Evolutionary conservation across 2,329 filamentous ascomycete genomes (phyloP), one percentile per base, ranked within the genome.

Genomic region (Aureobasidium lini): DNA sequence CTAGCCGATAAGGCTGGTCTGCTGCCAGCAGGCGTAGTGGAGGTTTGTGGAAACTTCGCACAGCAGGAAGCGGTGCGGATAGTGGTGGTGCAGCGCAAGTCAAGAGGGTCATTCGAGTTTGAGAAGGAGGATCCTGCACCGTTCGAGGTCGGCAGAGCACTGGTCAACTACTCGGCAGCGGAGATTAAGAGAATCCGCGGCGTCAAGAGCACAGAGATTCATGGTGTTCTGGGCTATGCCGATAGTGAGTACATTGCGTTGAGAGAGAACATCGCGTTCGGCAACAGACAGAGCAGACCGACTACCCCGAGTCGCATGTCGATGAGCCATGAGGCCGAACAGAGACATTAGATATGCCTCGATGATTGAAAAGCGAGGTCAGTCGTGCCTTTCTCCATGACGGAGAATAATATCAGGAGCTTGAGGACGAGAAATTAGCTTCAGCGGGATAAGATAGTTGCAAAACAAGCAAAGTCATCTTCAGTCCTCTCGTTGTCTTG

Each of bases 201-300:
- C 1, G 79, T 88, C 64, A 85, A 88, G 70, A 96, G 91, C 69
- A 83, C 80, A 6, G 88, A 96, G 70, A 96, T 99, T 63, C 80
- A 85, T 49, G 80, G 81, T 9, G 77, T 94, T 46, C 76, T 99
- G 34, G 94, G 93, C 3, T 99, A 96, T 74, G 90, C 90, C 18
- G 92, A 96, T 71, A 95, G 88, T 68, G 91, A 97, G 74, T 96
- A 97, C 74, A 88, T 97, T 42, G 92, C 91, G 9, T 79, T 94
- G 68, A 80, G 91, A 63, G 90, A 95, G 72, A 93, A 95, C 66
- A 86, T 96, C 63, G 90, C 89, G 46, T 85, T 96, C 65, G 86
- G 88, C 61, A 65, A 65, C 46, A 60, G 64, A 32, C 66, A 69
- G 62, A 64, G 62, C 53, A 62, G 62, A 37, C 62, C 62, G 15